These are phyloP conservation scores for Zalaria sp. DNA, from an alignment of 2,329 filamentous ascomycete species.

Conservation along the genomic window DNA sequence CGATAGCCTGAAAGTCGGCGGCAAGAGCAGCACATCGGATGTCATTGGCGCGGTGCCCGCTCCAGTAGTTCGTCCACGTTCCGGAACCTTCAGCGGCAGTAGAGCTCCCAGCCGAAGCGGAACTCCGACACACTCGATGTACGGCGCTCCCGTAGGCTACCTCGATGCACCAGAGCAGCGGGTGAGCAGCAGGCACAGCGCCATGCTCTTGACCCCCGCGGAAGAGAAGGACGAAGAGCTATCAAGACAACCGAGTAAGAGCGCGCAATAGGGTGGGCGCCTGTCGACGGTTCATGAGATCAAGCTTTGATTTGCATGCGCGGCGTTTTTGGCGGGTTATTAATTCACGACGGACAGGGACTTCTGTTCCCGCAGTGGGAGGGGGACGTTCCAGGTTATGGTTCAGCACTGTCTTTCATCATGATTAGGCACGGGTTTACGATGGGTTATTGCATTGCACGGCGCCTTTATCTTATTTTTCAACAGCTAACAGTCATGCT, in stretches of 20 bases:
- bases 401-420: neutral
- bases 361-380: neutral
- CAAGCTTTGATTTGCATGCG: neutral
- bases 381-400: neutral
- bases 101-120: slow-evolving; percentile 5
- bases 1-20: slow-evolving; percentile 8
- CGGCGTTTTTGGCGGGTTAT: neutral
- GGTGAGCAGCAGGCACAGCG: slow-evolving; percentile 2
- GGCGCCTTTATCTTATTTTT: too few relatives aligned
- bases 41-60: slow-evolving; percentile 18
- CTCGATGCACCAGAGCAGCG: slow-evolving; percentile 1
- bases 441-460: neutral
- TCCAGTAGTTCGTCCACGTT: slow-evolving; percentile 18
- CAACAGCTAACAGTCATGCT: too few relatives aligned
- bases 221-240: slow-evolving; percentile 11
- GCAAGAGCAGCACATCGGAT: slow-evolving; percentile 15
- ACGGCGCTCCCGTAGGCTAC: slow-evolving; percentile 1
- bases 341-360: neutral
- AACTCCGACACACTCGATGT: slow-evolving; percentile 6
- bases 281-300: neutral
- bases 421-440: neutral
- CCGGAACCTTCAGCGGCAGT: slow-evolving; percentile 15
- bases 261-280: neutral
- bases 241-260: neutral
- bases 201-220: slow-evolving; percentile 9